These are phyloP conservation scores for Epichloe brachyelytri DNA, from an alignment of 2,329 filamentous ascomycete species.

Conservation along the genomic window DNA sequence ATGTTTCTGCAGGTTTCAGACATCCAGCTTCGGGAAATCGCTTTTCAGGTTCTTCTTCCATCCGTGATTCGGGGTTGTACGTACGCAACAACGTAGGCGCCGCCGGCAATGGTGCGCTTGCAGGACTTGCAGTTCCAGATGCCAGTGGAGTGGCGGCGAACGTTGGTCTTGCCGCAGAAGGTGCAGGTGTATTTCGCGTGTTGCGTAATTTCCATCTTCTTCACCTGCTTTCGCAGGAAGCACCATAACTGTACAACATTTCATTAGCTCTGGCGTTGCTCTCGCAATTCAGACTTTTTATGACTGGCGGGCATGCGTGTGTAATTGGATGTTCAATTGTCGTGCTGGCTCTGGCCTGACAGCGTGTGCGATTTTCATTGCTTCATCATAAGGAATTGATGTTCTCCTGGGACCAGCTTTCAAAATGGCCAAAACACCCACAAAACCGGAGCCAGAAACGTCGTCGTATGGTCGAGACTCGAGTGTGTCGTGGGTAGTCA, in stretches of 20 bases:
- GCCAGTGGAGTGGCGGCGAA: slow-evolving; percentile 80
- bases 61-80: slow-evolving; percentile 28
- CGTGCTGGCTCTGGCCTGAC: neutral
- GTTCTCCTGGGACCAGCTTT: neutral
- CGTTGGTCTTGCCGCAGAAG: slow-evolving; percentile 95
- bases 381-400: neutral
- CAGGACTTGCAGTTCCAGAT: slow-evolving; percentile 97
- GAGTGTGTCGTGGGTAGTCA: neutral
- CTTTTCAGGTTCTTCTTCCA: neutral
- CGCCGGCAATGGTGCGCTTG: slow-evolving; percentile 64
- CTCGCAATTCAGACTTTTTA: neutral
- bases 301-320: neutral
- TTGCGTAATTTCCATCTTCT: slow-evolving; percentile 99
- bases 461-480: neutral
- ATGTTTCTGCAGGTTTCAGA: neutral
- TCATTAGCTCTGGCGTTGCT: neutral
- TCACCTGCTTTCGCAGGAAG: slow-evolving; percentile 92
- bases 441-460: neutral
- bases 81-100: slow-evolving; percentile 94
- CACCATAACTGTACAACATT: slow-evolving; percentile 63
- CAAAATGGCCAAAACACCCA: neutral
- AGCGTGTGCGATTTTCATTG: neutral
- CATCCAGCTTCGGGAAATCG: neutral
- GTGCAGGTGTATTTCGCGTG: slow-evolving; percentile 96
- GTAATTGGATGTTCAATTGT: neutral